Evolutionary conservation across 257 asterid genomes (phyloP).

Genomic region (Cruciata laevipes): DNA sequence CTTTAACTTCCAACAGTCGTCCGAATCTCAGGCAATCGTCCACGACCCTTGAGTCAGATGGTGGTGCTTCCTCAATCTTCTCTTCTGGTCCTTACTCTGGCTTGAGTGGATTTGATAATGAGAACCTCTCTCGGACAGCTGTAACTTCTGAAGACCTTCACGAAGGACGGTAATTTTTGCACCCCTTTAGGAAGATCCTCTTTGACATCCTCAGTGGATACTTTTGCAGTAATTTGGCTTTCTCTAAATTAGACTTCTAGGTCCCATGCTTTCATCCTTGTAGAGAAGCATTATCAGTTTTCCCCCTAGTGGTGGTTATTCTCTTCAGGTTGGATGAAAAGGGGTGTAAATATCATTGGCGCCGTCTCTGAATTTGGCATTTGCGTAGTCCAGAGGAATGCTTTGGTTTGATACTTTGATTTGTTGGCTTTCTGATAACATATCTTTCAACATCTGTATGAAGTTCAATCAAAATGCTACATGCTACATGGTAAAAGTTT

Average conservation of each 20-base stretch:
- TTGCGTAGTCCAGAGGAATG: neutral
- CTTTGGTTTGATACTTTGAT: neutral
- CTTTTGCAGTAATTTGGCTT: neutral
- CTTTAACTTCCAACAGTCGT: constrained; percentile 34
- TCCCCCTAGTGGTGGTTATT: constrained; percentile 27
- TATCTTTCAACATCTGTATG: neutral
- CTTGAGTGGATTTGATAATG: constrained; percentile 55
- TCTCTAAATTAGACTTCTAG: constrained; percentile 5
- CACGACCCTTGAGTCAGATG: constrained; percentile 83
- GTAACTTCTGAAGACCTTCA: constrained; percentile 94
- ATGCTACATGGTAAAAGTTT: too few relatives aligned
- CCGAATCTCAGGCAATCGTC: constrained; percentile 86
- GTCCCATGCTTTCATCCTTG: constrained; percentile 26
- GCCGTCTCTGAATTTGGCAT: neutral
- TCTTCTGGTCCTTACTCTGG: constrained; percentile 96
- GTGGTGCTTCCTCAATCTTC: constrained; percentile 77
- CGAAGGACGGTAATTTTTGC: constrained; percentile 56
- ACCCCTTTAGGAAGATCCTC: constrained; percentile 7
- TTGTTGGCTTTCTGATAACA: neutral
- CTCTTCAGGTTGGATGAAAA: constrained; percentile 37
- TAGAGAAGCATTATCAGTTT: constrained; percentile 39
- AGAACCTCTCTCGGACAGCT: constrained; percentile 52
- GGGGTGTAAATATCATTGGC: constrained; percentile 36
- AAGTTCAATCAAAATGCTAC: neutral
- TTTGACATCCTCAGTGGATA: neutral